Percentiles rank a stretch among this genome's conserved stretches.
Evolutionary conservation across 2,329 filamentous ascomycete genomes (phyloP).

Genomic region (Fonsecaea nubica): DNA sequence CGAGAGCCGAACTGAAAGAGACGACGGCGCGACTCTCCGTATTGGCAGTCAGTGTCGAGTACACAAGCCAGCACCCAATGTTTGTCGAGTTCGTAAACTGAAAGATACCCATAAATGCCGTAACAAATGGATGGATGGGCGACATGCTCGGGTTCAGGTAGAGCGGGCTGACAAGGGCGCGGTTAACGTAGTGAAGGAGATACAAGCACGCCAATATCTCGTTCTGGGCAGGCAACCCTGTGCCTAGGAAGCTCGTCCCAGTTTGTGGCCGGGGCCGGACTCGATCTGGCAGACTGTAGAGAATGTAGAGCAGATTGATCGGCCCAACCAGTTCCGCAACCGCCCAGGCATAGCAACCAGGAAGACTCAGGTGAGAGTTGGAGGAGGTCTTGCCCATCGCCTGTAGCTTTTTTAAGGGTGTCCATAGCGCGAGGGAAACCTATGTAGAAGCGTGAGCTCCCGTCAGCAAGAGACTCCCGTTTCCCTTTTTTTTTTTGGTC

Average conservation of each 20-base stretch:
- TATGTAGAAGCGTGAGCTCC: slow-evolving; percentile 53
- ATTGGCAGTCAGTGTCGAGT: slow-evolving; percentile 24
- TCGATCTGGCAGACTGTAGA: slow-evolving; percentile 69
- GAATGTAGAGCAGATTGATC: slow-evolving; percentile 77
- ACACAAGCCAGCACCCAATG: slow-evolving; percentile 77
- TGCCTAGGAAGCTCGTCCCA: slow-evolving; percentile 31
- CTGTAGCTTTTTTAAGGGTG: slow-evolving; percentile 60
- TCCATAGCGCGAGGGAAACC: slow-evolving; percentile 73
- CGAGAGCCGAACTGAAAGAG: slow-evolving; percentile 52
- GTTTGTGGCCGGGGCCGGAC: slow-evolving; percentile 34
- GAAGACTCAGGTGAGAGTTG: slow-evolving; percentile 72
- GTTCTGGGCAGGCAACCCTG: slow-evolving; percentile 45
- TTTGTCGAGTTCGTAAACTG: slow-evolving; percentile 81
- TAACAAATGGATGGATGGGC: slow-evolving; percentile 77
- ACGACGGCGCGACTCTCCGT: slow-evolving; percentile 57
- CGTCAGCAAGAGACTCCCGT: slow-evolving; percentile 59
- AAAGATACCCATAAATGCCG: slow-evolving; percentile 69
- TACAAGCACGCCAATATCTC: slow-evolving; percentile 53
- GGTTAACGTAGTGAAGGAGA: slow-evolving; percentile 88
- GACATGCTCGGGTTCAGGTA: slow-evolving; percentile 88
- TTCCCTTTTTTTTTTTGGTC: background rate
- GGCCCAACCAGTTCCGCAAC: slow-evolving; percentile 86
- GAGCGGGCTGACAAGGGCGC: slow-evolving; percentile 80
- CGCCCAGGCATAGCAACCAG: slow-evolving; percentile 85
- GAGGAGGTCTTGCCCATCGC: slow-evolving; percentile 92